A percentile compares a stretch with the other conserved stretches of the same genome.
phyloP scores from a whole-genome alignment of 2,329 filamentous ascomycete genomes.

The Chrysoporthe puriensis region DNA sequence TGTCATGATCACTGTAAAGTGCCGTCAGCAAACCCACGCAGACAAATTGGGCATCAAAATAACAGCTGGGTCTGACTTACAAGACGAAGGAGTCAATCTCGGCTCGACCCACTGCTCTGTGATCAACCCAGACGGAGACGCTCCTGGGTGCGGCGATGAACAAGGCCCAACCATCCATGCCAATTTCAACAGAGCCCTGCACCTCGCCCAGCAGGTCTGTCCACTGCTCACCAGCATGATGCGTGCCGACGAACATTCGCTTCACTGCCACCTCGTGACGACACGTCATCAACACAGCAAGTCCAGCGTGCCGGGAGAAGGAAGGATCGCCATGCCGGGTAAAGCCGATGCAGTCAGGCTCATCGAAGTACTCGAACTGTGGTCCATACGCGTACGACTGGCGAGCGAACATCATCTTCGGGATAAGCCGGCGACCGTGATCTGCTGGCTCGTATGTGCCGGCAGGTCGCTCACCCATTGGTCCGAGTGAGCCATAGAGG shows the following conservation, averaged over 20 bases:
- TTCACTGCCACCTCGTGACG: conserved; percentile 50
- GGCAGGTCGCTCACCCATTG: conserved; percentile 32
- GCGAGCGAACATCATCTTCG: conserved; percentile 62
- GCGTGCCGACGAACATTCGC: conserved; percentile 64
- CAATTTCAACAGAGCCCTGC: conserved; percentile 52
- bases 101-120: conserved; percentile 19
- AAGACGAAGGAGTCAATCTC: conserved; percentile 24
- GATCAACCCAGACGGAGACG: conserved; percentile 64
- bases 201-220: conserved; percentile 60
- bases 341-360: conserved; percentile 62
- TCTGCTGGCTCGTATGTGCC: conserved; percentile 52
- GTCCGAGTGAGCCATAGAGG: conserved; percentile 62
- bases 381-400: conserved; percentile 69
- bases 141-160: conserved; percentile 59
- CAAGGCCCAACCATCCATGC: conserved; percentile 59
- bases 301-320: conserved; percentile 53
- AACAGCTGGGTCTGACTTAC: not conserved
- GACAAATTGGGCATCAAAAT: not conserved
- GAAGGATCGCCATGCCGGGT: conserved; percentile 53
- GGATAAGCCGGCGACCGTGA: conserved; percentile 43
- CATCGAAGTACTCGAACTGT: conserved; percentile 67
- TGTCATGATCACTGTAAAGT: conserved; percentile 18
- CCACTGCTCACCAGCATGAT: conserved; percentile 64
- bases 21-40: not conserved
- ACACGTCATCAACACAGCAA: conserved; percentile 63